Conservation (phyloP, 768 basidiomycete species). For the Pulveroboletus sp. region DNA sequence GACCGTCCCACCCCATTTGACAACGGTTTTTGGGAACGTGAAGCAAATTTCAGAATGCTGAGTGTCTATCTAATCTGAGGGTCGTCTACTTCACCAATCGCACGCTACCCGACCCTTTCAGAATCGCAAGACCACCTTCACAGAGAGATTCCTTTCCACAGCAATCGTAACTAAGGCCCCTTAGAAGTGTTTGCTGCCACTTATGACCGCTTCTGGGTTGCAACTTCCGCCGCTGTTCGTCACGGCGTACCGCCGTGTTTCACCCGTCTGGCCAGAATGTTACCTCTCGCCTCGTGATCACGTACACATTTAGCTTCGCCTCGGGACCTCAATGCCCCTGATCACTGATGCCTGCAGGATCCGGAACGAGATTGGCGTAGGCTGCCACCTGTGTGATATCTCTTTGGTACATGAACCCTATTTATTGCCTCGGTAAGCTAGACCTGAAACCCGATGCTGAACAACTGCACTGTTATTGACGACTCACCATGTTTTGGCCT, state of each 20-base stretch:
- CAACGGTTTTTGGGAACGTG: too few species aligned
- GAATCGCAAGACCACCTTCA: too few species aligned
- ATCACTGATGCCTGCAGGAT: not conserved
- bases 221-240: too few species aligned
- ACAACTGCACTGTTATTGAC: not conserved
- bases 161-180: too few species aligned
- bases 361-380: not conserved
- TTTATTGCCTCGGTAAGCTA: not conserved
- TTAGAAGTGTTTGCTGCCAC: too few species aligned
- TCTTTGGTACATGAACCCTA: not conserved
- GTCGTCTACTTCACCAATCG: not conserved
- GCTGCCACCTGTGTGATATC: not conserved
- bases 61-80: not conserved
- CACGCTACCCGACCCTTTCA: not conserved
- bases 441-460: not conserved
- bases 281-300: not conserved
- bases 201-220: too few species aligned
- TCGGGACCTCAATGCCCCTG: not conserved
- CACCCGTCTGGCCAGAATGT: too few species aligned
- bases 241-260: too few species aligned
- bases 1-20: not conserved
- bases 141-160: too few species aligned
- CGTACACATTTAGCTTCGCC: not conserved
- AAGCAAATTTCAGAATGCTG: not conserved
- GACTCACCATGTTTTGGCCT: too few species aligned